These are phyloP conservation scores for Oryza brachyantha DNA, from an alignment of 176 grass and related monocot species.

Conservation along the genomic window DNA sequence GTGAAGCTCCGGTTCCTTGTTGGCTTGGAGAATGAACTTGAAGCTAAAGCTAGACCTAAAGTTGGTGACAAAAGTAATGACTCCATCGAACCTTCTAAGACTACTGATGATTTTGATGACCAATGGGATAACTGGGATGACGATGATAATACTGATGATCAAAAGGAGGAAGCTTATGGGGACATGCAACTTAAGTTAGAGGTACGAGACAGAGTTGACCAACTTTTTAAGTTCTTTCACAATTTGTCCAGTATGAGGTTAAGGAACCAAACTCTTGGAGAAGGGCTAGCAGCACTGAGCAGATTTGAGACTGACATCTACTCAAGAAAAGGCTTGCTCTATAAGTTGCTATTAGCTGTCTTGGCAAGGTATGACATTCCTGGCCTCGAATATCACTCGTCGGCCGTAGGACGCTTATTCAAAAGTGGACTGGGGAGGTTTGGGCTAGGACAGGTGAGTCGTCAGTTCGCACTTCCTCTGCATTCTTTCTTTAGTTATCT, in stretches of 20 bases:
- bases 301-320: constrained; percentile 72
- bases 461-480: neutral
- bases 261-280: constrained; percentile 68
- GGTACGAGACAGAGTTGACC: constrained; percentile 84
- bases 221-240: constrained; percentile 84
- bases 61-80: constrained; percentile 36
- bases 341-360: constrained; percentile 78
- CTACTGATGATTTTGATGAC: constrained; percentile 78
- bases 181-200: constrained; percentile 91
- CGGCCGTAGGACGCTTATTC: constrained; percentile 81
- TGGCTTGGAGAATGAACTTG: constrained; percentile 72
- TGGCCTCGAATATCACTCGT: constrained; percentile 87
- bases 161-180: constrained; percentile 63
- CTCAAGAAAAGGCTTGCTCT: constrained; percentile 78
- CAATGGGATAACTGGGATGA: constrained; percentile 94
- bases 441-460: constrained; percentile 84
- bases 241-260: constrained; percentile 79
- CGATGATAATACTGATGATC: constrained; percentile 60
- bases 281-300: constrained; percentile 60
- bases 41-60: constrained; percentile 59
- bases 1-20: constrained; percentile 71
- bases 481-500: neutral
- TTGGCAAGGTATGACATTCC: constrained; percentile 66
- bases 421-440: constrained; percentile 96
- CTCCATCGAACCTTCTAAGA: constrained; percentile 41